phyloP scores from a whole-genome alignment of 2,329 filamentous ascomycete genomes.

The Aspergillus jensenii region DNA sequence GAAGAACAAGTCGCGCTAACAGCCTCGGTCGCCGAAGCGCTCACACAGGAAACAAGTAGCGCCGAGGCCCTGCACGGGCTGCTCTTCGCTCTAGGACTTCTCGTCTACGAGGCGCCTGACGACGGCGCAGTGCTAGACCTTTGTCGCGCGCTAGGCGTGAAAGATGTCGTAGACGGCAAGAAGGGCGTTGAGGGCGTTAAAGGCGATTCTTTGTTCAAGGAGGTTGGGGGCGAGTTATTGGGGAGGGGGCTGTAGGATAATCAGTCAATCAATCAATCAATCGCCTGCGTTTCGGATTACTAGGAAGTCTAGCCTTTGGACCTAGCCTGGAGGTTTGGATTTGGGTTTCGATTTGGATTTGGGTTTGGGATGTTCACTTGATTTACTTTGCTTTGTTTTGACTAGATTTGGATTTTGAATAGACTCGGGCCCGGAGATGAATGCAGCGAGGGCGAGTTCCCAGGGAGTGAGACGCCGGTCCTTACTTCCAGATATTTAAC shows the following conservation, averaged over 20 bases:
- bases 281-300: too few species aligned
- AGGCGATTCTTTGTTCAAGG: slow-evolving; percentile 54
- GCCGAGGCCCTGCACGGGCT: slow-evolving; percentile 74
- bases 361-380: too few species aligned
- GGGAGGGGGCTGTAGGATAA: slow-evolving; percentile 32
- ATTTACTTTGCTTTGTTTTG: too few species aligned
- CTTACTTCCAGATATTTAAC: too few species aligned
- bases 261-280: too few species aligned
- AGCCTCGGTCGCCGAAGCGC: slow-evolving; percentile 76
- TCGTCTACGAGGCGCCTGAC: slow-evolving; percentile 68
- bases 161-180: slow-evolving; percentile 58
- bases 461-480: too few species aligned
- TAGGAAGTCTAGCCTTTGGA: too few species aligned
- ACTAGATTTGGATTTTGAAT: too few species aligned
- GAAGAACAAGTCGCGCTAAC: slow-evolving; percentile 77
- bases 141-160: slow-evolving; percentile 74
- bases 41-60: slow-evolving; percentile 54
- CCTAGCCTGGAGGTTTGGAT: too few species aligned
- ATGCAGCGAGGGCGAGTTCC: too few species aligned
- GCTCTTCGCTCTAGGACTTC: slow-evolving; percentile 71
- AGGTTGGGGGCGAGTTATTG: slow-evolving; percentile 49
- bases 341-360: too few species aligned
- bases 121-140: slow-evolving; percentile 78
- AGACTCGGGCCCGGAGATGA: too few species aligned
- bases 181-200: slow-evolving; percentile 42